Evolutionary conservation across 345 rosid species (phyloP), one percentile per base, ranked within the genome.

Genomic region (Anastatica hierochuntica): DNA sequence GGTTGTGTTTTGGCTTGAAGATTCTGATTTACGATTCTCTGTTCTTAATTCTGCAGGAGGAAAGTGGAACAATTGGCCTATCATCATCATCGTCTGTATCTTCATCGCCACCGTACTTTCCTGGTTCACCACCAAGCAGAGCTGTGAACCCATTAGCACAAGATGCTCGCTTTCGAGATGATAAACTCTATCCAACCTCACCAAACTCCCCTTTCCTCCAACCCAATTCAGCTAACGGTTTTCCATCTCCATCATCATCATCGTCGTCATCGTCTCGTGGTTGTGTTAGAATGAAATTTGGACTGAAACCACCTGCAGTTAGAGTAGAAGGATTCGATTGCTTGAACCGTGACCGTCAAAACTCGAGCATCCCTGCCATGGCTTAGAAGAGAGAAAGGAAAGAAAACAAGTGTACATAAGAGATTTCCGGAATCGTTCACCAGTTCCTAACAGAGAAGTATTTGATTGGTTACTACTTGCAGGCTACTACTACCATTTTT

Each of bases 261-360:
- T n/a, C n/a, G n/a, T n/a, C n/a, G 0, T 48, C 78, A 0, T 77
- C 92, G 20, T 75, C 96, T 30, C 67, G 95, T 38, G 75, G 95
- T 51, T 88, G 88, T 51, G 82, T 38, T 23, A 72, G 90, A 45
- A 64, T 78, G 83, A n/a, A n/a, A n/a, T n/a, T n/a, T n/a, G n/a
- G n/a, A n/a, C n/a, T n/a, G n/a, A 85, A 83, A 63, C 81, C 88
- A 4, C 96, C 90, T 5, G 76, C 90, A 6, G 95, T 88, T 92
- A 88, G 96, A 76, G 90, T 92, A 81, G 98, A 92, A 88, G 98
- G 98, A 57, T 92, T 92, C 39, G 94, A 92, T 76, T 92, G 98
- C 80, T 94, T 92, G 65, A 81, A 79, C 78, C 85, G 96, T 81
- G 96, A 92, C 64, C 75, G 81, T 75, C 88, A 79, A 27, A 88